Evolutionary conservation across 2,329 filamentous ascomycete genomes (phyloP).

Genomic region (Mycocentrospora acerina): DNA sequence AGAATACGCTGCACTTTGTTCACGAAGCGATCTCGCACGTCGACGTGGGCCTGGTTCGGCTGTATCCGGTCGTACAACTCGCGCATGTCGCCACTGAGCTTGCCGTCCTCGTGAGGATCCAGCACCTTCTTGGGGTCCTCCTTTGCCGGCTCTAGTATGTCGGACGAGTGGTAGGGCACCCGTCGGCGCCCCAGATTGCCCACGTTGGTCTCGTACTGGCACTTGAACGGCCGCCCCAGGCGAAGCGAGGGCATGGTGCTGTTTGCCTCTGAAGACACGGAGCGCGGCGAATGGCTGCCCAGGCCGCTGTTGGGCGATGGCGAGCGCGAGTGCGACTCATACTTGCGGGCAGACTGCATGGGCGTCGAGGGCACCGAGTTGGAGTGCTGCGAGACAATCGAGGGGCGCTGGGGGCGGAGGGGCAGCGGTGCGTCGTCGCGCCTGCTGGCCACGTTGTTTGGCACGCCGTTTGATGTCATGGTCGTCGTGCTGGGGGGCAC

Average conservation of each 20-base stretch:
- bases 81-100: constrained; percentile 78
- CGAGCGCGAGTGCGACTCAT: constrained; percentile 73
- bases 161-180: constrained; percentile 90
- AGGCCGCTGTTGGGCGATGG: constrained; percentile 75
- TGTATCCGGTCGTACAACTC: constrained; percentile 82
- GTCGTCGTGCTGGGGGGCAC: constrained; percentile 39
- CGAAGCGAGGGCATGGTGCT: constrained; percentile 69
- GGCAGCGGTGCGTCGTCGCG: constrained; percentile 21
- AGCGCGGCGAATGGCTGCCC: constrained; percentile 82
- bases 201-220: constrained; percentile 86
- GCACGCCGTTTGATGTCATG: constrained; percentile 40
- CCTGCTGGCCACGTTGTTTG: constrained; percentile 30
- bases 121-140: constrained; percentile 62
- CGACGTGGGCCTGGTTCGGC: constrained; percentile 77
- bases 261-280: constrained; percentile 86
- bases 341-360: constrained; percentile 81
- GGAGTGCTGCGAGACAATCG: constrained; percentile 66
- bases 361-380: constrained; percentile 93
- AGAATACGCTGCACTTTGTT: constrained; percentile 84
- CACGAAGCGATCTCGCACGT: constrained; percentile 74
- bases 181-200: constrained; percentile 73
- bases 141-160: constrained; percentile 71
- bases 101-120: constrained; percentile 44
- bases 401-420: constrained; percentile 45
- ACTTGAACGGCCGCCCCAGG: constrained; percentile 61